phyloP scores from a whole-genome alignment of 2,329 filamentous ascomycete species.

The Monilinia fructicola region DNA sequence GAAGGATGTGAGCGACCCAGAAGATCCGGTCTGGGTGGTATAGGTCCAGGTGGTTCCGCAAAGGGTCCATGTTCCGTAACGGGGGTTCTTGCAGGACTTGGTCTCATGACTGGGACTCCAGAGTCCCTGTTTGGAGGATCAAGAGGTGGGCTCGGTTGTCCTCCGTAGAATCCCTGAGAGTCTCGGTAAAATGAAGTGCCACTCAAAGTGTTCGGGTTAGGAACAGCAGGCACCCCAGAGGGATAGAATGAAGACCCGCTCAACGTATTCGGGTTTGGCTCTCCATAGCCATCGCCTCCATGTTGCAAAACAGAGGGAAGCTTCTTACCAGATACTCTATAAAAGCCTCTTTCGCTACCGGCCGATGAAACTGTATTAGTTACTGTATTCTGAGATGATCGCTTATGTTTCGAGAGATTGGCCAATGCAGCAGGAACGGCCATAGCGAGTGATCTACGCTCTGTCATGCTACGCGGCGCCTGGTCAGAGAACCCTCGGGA shows the following conservation, averaged over 20 bases:
- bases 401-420: slow-evolving; percentile 43
- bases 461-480: slow-evolving; percentile 45
- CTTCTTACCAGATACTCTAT: slow-evolving; percentile 64
- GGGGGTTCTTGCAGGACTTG: slow-evolving; percentile 65
- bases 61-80: slow-evolving; percentile 55
- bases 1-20: slow-evolving; percentile 47
- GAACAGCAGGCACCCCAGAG: slow-evolving; percentile 16
- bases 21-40: slow-evolving; percentile 35
- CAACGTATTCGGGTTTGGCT: slow-evolving; percentile 41
- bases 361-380: slow-evolving; percentile 40
- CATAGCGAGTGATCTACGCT: slow-evolving; percentile 48
- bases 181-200: slow-evolving; percentile 55
- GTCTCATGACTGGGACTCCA: slow-evolving; percentile 59
- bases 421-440: slow-evolving; percentile 53
- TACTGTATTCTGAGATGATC: slow-evolving; percentile 39
- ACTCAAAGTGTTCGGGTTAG: slow-evolving; percentile 45
- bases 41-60: slow-evolving; percentile 26
- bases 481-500: slow-evolving; percentile 32
- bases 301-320: slow-evolving; percentile 61
- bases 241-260: slow-evolving; percentile 54
- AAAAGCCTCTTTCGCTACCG: slow-evolving; percentile 58
- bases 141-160: slow-evolving; percentile 41
- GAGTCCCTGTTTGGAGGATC: slow-evolving; percentile 44
- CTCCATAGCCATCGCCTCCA: slow-evolving; percentile 62
- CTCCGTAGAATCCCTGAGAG: slow-evolving; percentile 48